Percentiles rank a stretch among this genome's conserved stretches.
Conservation (phyloP, 2,329 filamentous ascomycete genomes). For the Hymenoscyphus occultus region DNA sequence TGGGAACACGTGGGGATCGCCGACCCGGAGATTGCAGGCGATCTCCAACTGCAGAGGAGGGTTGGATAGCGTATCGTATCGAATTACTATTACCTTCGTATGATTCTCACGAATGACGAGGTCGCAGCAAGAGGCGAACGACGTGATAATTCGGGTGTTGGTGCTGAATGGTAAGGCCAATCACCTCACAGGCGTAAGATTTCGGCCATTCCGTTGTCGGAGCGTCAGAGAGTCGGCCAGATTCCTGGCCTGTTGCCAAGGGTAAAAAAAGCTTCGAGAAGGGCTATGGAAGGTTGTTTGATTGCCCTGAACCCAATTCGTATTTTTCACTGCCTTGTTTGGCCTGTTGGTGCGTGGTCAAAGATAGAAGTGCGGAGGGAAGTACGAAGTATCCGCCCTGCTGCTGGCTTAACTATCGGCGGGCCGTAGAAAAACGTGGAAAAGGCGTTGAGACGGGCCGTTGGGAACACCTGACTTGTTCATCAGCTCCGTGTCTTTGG, state of each 20-base stretch:
- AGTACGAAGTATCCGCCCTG: background rate
- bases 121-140: background rate
- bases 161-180: too few species aligned
- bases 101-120: background rate
- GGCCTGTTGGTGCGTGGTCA: background rate
- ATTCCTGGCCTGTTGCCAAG: background rate
- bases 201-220: background rate
- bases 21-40: background rate
- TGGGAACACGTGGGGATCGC: background rate
- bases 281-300: background rate
- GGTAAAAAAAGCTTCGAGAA: background rate
- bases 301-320: background rate
- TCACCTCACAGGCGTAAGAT: too few species aligned
- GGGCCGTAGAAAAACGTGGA: conserved; percentile 1
- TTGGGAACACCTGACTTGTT: background rate
- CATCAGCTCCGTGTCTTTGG: background rate
- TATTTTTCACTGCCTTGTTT: background rate
- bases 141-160: background rate
- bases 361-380: background rate
- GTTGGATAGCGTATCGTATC: too few species aligned
- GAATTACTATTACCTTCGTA: too few species aligned
- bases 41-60: background rate
- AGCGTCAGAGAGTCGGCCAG: background rate
- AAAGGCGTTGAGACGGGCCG: background rate
- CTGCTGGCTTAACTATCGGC: background rate